Evolutionary conservation across 2,329 filamentous ascomycete species (phyloP).

Genomic region (Colletotrichum australisinense): DNA sequence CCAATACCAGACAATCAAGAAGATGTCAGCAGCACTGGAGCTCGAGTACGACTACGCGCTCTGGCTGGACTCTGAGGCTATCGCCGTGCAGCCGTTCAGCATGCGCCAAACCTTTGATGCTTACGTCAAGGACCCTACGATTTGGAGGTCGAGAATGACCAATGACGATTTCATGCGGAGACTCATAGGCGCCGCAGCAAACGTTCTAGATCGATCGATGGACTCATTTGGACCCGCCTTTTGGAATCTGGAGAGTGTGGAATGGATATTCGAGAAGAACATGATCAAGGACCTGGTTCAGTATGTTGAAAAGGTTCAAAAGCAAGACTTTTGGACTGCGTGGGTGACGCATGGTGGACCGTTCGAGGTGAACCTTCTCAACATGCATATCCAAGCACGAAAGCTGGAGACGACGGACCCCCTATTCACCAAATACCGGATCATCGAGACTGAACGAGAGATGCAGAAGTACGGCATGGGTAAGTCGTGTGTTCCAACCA

Average conservation of each 20-base stretch:
- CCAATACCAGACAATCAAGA: slow-evolving; percentile 28
- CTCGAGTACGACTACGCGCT: slow-evolving; percentile 23
- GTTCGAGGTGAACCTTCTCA: slow-evolving; percentile 23
- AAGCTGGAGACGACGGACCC: slow-evolving; percentile 22
- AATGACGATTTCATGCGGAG: slow-evolving; percentile 5
- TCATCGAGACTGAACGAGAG: slow-evolving; percentile 12
- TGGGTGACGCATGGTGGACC: slow-evolving; percentile 11
- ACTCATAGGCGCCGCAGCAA: not conserved
- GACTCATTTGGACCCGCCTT: slow-evolving; percentile 3
- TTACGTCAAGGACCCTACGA: slow-evolving; percentile 11
- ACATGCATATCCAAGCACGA: slow-evolving; percentile 16
- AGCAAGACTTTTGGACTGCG: slow-evolving; percentile 16
- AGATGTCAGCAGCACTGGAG: slow-evolving; percentile 4
- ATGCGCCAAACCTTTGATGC: slow-evolving; percentile 3
- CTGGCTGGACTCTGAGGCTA: slow-evolving; percentile 27
- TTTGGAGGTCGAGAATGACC: slow-evolving; percentile 10
- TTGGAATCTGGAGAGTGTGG: slow-evolving; percentile 24
- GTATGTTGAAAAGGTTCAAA: slow-evolving; percentile 1
- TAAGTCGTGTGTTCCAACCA: not conserved
- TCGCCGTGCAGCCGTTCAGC: slow-evolving; percentile 24
- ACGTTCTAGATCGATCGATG: not conserved
- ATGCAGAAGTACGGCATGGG: slow-evolving; percentile 20
- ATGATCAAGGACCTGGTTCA: slow-evolving; percentile 10
- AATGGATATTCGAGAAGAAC: slow-evolving; percentile 20
- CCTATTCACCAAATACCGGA: slow-evolving; percentile 7